Percentiles rank a stretch among this genome's conserved stretches.
These are phyloP conservation scores for Phytophthora sansomeana DNA, from an alignment of 352 stramenopile genomes.

Conservation along the genomic window DNA sequence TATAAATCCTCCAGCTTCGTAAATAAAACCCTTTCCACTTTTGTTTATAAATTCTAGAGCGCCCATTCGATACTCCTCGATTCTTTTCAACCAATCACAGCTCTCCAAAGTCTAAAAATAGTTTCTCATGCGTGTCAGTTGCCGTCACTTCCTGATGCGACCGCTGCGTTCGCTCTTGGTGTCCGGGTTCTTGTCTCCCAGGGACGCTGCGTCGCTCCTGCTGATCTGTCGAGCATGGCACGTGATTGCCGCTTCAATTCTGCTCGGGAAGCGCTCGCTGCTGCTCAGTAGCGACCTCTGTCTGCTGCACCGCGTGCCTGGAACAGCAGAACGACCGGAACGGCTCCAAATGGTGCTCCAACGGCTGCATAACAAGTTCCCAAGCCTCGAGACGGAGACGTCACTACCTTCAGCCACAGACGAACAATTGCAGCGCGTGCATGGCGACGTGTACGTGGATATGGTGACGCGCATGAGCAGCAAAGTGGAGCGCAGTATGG, in stretches of 20 bases:
- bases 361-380: slow-evolving; percentile 43
- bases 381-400: slow-evolving; percentile 32
- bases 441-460: slow-evolving; percentile 65
- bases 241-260: slow-evolving; percentile 25
- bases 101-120: too few relatives aligned
- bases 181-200: slow-evolving; percentile 23
- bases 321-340: slow-evolving; percentile 58
- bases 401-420: slow-evolving; percentile 45
- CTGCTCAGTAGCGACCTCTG: slow-evolving; percentile 66
- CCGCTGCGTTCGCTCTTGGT: slow-evolving; percentile 29
- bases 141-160: slow-evolving; percentile 18
- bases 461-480: slow-evolving; percentile 52
- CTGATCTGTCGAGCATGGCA: slow-evolving; percentile 45
- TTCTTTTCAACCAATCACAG: too few relatives aligned
- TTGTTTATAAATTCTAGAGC: too few relatives aligned
- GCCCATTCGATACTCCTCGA: too few relatives aligned
- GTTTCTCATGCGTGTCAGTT: slow-evolving; percentile 3
- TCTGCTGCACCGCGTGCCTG: slow-evolving; percentile 50
- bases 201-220: slow-evolving; percentile 26
- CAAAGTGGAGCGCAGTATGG: slow-evolving; percentile 75
- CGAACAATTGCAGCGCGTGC: slow-evolving; percentile 63
- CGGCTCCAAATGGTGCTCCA: slow-evolving; percentile 56
- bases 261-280: slow-evolving; percentile 41
- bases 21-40: too few relatives aligned
- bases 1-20: too few relatives aligned